Percentiles rank a stretch among this genome's conserved stretches.
Evolutionary conservation across 805 yeast species (phyloP).

Genomic region (Vanderwaltozyma tropicalis): DNA sequence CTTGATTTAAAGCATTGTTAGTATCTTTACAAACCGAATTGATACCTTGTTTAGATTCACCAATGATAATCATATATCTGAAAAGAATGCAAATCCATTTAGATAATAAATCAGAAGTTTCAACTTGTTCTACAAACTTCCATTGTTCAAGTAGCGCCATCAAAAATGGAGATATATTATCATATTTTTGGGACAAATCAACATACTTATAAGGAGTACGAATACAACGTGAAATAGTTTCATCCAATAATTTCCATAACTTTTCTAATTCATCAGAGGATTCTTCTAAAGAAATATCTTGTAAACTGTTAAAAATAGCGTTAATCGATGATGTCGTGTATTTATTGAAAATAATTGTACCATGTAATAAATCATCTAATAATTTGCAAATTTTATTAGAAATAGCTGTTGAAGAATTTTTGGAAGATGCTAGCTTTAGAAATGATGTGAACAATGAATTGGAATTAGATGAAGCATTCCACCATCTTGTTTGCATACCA

Average conservation of each 20-base stretch:
- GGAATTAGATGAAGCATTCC: conserved; percentile 43
- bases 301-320: conserved; percentile 44
- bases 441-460: conserved; percentile 61
- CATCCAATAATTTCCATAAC: conserved; percentile 63
- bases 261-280: conserved; percentile 16
- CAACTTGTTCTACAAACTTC: conserved; percentile 35
- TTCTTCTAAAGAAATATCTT: conserved; percentile 6
- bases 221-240: conserved; percentile 58
- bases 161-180: conserved; percentile 43
- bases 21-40: conserved; percentile 2
- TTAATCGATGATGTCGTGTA: conserved; percentile 43
- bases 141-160: conserved; percentile 61
- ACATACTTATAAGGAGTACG: conserved; percentile 77
- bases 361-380: conserved; percentile 37
- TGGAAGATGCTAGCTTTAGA: conserved; percentile 40
- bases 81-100: conserved; percentile 44
- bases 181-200: conserved; percentile 38
- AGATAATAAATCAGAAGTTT: conserved; percentile 16
- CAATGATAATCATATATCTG: conserved; percentile 40
- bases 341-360: conserved; percentile 47
- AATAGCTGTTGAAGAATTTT: conserved; percentile 20
- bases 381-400: conserved; percentile 39
- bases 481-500: conserved; percentile 61
- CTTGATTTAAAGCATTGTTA: conserved; percentile 3
- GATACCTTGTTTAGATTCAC: conserved; percentile 41